Evolutionary conservation across 2,329 filamentous ascomycete species (phyloP).

Genomic region (Gaeumannomyces tritici): DNA sequence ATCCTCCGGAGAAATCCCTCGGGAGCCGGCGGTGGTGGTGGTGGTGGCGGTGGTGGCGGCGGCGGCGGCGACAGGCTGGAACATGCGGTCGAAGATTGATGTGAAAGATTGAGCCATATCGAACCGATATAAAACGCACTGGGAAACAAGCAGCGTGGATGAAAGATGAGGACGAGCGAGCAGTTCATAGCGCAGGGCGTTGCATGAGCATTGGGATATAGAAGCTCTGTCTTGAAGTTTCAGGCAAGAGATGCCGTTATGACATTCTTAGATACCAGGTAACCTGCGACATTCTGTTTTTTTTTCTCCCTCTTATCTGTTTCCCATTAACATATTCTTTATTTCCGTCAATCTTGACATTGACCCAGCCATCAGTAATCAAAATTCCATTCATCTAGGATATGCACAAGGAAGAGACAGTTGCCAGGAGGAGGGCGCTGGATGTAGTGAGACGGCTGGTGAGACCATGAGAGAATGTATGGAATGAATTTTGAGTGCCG

Average conservation of each 20-base stretch:
- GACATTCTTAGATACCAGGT: not conserved
- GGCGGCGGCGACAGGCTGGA: not conserved
- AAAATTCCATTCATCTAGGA: not conserved
- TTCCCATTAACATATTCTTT: not conserved
- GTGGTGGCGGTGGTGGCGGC: not conserved
- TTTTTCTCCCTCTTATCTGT: not conserved
- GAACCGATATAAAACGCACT: not conserved
- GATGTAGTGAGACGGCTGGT: not conserved
- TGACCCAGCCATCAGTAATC: not conserved
- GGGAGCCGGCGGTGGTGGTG: no score
- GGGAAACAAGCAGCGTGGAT: not conserved
- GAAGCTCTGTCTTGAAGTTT: not conserved
- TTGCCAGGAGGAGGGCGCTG: not conserved
- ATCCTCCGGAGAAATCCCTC: constrained; percentile 9
- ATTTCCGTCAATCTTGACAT: not conserved
- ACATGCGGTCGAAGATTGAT: not conserved
- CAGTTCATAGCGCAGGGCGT: not conserved
- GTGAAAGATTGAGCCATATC: not conserved
- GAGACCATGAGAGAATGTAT: no score
- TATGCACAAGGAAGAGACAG: not conserved
- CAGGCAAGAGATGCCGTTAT: not conserved
- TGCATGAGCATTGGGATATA: not conserved
- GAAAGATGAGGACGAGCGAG: no score
- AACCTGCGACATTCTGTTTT: not conserved
- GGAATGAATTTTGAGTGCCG: not conserved